phyloP scores from a whole-genome alignment of 176 grass and related monocot genomes.

The Zoysia japonica region DNA sequence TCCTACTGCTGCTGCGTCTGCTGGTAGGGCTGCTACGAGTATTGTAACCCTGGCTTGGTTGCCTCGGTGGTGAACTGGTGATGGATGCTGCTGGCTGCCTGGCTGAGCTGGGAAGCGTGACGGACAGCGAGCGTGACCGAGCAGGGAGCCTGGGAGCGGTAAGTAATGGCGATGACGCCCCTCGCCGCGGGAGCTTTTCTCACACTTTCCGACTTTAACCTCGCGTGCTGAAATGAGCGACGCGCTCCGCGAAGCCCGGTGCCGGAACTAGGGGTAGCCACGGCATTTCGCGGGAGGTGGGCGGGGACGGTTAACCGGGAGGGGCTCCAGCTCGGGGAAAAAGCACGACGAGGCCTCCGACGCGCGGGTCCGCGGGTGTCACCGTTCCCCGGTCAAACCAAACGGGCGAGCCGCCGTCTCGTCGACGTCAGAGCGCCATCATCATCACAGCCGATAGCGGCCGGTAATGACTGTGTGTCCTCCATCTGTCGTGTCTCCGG shows the following conservation, averaged over 20 bases:
- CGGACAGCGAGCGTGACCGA: too few relatives aligned
- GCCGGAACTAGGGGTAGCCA: not conserved
- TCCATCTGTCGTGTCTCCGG: too few relatives aligned
- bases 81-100: not conserved
- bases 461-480: not conserved
- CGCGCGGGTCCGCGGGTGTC: not conserved
- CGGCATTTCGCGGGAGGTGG: not conserved
- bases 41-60: slow-evolving; percentile 15
- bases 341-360: slow-evolving; percentile 12
- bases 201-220: slow-evolving; percentile 8
- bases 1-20: not conserved
- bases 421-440: slow-evolving; percentile 19
- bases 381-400: slow-evolving; percentile 27
- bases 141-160: too few relatives aligned
- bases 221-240: not conserved
- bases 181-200: not conserved
- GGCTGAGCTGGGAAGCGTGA: too few relatives aligned
- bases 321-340: not conserved
- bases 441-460: not conserved
- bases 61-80: not conserved
- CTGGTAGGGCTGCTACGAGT: not conserved
- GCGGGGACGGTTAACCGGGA: not conserved
- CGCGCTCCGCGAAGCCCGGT: too few relatives aligned
- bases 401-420: not conserved
- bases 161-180: too few relatives aligned